These are phyloP conservation scores for Penicillium desertorum DNA, from an alignment of 495 filamentous ascomycete genomes.

Conservation along the genomic window DNA sequence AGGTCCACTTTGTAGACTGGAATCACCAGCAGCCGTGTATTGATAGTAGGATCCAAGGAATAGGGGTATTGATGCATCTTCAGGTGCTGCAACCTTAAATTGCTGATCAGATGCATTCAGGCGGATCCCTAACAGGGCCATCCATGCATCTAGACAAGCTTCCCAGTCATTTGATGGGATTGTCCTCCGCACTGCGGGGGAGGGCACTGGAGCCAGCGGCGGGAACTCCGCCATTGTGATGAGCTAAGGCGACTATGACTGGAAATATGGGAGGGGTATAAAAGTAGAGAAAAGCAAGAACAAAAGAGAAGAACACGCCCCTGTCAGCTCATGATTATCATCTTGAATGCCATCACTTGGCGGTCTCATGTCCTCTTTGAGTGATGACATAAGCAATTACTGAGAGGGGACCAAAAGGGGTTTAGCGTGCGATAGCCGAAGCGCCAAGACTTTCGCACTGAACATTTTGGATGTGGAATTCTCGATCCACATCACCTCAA, in stretches of 20 bases:
- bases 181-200: constrained; percentile 61
- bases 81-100: constrained; percentile 48
- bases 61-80: constrained; percentile 53
- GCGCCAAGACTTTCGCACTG: constrained; percentile 47
- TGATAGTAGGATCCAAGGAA: constrained; percentile 65
- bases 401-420: constrained; percentile 19
- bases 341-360: constrained; percentile 6
- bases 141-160: constrained; percentile 75
- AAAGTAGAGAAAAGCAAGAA: neutral
- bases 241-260: neutral
- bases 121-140: constrained; percentile 60
- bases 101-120: constrained; percentile 55
- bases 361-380: constrained; percentile 3
- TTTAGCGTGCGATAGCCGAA: constrained; percentile 44
- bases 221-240: constrained; percentile 54
- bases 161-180: constrained; percentile 74
- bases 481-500: constrained; percentile 34
- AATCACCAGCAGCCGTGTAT: constrained; percentile 45
- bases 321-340: constrained; percentile 5
- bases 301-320: constrained; percentile 9
- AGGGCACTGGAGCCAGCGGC: constrained; percentile 72
- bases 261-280: neutral
- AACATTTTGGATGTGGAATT: constrained; percentile 25
- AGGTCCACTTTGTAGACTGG: constrained; percentile 42
- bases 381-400: constrained; percentile 29